phyloP scores from a whole-genome alignment of 169 alveolate species.

The Ichthyophthirius multifiliis region DNA sequence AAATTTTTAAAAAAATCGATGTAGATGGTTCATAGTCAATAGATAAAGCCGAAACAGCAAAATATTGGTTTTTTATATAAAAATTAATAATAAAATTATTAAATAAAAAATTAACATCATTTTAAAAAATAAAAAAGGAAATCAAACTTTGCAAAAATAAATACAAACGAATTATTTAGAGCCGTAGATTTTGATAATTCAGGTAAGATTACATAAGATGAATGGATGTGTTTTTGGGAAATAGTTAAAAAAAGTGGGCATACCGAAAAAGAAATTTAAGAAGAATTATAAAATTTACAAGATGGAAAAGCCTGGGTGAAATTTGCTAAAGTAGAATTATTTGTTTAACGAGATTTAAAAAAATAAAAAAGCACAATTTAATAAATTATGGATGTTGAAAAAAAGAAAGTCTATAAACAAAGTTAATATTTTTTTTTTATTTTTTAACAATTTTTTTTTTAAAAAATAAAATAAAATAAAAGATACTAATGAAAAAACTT shows the following conservation, averaged over 20 bases:
- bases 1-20: slow-evolving; percentile 46
- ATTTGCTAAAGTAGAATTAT: slow-evolving; percentile 27
- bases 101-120: too few relatives aligned
- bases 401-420: too few relatives aligned
- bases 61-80: slow-evolving; percentile 44
- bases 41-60: slow-evolving; percentile 61
- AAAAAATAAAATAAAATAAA: too few relatives aligned
- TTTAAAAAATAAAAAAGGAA: not conserved
- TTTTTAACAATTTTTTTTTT: too few relatives aligned
- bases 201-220: slow-evolving; percentile 65
- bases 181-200: slow-evolving; percentile 59
- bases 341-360: slow-evolving; percentile 15
- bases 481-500: too few relatives aligned
- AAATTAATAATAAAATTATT: not conserved
- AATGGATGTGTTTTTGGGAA: slow-evolving; percentile 76
- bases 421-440: too few relatives aligned
- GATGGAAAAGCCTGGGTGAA: slow-evolving; percentile 38
- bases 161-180: slow-evolving; percentile 58
- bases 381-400: slow-evolving; percentile 16
- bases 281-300: slow-evolving; percentile 38
- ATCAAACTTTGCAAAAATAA: slow-evolving; percentile 48
- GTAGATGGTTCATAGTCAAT: slow-evolving; percentile 57
- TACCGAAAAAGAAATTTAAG: slow-evolving; percentile 57
- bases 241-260: slow-evolving; percentile 66
- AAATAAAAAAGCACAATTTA: slow-evolving; percentile 18